A percentile compares a stretch with the other conserved stretches of the same genome.
phyloP scores from a whole-genome alignment of 2,329 filamentous ascomycete genomes.

The Clarireedia homoeocarpa region DNA sequence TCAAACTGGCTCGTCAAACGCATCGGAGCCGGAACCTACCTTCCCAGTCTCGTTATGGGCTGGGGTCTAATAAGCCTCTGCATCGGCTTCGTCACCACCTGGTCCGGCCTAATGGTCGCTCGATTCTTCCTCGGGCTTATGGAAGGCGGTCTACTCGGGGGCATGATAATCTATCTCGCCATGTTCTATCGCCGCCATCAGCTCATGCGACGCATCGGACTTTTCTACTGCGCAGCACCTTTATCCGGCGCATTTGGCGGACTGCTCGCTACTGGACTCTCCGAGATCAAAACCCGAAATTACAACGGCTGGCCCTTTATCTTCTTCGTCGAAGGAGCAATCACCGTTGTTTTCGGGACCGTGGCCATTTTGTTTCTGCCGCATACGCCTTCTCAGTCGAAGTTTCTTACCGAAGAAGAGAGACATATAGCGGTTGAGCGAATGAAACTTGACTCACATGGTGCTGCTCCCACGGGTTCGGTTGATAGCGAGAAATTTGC shows the following conservation, averaged over 20 bases:
- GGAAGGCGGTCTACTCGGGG: constrained; percentile 38
- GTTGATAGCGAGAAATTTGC: constrained; percentile 5
- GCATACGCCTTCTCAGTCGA: constrained; percentile 5
- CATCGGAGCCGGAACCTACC: constrained; percentile 30
- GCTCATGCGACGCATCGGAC: constrained; percentile 72
- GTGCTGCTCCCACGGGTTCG: neutral
- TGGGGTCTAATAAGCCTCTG: constrained; percentile 40
- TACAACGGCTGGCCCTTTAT: constrained; percentile 9
- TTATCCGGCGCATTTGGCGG: constrained; percentile 77
- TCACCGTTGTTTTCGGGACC: constrained; percentile 3
- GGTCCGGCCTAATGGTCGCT: constrained; percentile 36
- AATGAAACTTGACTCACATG: constrained; percentile 5
- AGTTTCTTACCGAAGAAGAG: constrained; percentile 3
- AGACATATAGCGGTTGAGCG: constrained; percentile 1
- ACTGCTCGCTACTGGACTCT: constrained; percentile 46
- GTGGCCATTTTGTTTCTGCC: neutral
- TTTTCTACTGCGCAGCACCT: constrained; percentile 78
- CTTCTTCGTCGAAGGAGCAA: constrained; percentile 6
- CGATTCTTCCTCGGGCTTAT: constrained; percentile 41
- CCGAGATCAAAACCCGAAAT: neutral
- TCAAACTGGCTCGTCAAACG: constrained; percentile 27
- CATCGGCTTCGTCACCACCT: constrained; percentile 36
- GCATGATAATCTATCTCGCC: constrained; percentile 53
- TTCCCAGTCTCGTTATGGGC: constrained; percentile 35
- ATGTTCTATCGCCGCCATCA: constrained; percentile 59